Evolutionary conservation across 1,139 yeast genomes (phyloP).

Genomic region (Dujonia santamariae): DNA sequence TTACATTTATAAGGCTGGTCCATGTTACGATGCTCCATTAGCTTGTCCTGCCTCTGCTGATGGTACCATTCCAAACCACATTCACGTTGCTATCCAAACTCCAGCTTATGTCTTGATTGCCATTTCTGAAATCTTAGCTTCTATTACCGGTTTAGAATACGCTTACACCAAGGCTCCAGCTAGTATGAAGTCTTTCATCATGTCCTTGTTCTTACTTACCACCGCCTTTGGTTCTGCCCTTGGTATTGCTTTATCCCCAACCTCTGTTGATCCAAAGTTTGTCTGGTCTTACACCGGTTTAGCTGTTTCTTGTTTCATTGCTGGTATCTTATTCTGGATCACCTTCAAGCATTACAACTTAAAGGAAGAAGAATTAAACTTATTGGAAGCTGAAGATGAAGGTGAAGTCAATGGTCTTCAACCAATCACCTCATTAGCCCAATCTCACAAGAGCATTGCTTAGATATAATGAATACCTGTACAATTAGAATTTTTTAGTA

Average conservation of each 20-base stretch:
- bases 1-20: conserved; percentile 67
- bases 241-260: conserved; percentile 69
- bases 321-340: conserved; percentile 64
- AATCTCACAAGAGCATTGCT: conserved; percentile 18
- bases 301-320: conserved; percentile 54
- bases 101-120: conserved; percentile 65
- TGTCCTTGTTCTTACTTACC: conserved; percentile 59
- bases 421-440: conserved; percentile 24
- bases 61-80: conserved; percentile 47
- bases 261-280: conserved; percentile 64
- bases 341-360: conserved; percentile 54
- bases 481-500: too few species aligned
- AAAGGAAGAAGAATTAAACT: conserved; percentile 60
- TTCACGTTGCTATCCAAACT: conserved; percentile 61
- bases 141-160: conserved; percentile 65
- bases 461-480: too few species aligned
- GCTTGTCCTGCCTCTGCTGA: conserved; percentile 26
- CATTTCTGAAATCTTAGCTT: conserved; percentile 61
- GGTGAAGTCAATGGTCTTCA: conserved; percentile 12
- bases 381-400: conserved; percentile 40
- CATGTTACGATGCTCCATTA: conserved; percentile 67
- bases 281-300: conserved; percentile 67
- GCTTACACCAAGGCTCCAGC: conserved; percentile 71
- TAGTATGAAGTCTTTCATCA: conserved; percentile 63
- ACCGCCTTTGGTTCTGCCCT: conserved; percentile 69